phyloP scores from a whole-genome alignment of 345 rosid species.

The Luvunga scandens region DNA sequence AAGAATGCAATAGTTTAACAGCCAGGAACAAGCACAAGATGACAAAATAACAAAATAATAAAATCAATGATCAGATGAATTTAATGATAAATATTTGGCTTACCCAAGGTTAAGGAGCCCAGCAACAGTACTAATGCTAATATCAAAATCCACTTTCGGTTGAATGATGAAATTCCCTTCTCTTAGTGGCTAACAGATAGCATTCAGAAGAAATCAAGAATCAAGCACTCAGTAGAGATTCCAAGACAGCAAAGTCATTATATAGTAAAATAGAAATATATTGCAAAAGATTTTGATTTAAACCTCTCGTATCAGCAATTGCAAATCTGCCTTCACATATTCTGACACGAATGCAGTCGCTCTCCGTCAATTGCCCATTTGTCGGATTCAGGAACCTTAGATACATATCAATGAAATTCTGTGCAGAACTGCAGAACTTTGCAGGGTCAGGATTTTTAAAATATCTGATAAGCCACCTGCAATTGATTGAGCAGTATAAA shows the following conservation, averaged over 20 bases:
- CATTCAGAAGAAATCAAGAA: conserved; percentile 20
- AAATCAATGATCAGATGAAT: conserved; percentile 6
- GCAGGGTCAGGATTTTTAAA: conserved; percentile 69
- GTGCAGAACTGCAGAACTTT: conserved; percentile 87
- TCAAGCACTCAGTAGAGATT: conserved; percentile 11
- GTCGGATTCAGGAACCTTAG: conserved; percentile 79
- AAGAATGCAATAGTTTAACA: neutral
- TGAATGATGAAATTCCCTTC: conserved; percentile 99
- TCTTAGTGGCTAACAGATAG: conserved; percentile 74
- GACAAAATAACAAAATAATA: neutral
- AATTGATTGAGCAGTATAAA: conserved; percentile 13
- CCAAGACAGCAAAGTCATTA: conserved; percentile 18
- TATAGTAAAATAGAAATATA: neutral
- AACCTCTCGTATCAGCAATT: conserved; percentile 93
- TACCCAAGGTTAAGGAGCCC: conserved; percentile 99
- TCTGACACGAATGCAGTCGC: conserved; percentile 97
- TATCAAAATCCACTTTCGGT: conserved; percentile 99
- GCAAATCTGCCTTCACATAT: conserved; percentile 99
- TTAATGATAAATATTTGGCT: conserved; percentile 23
- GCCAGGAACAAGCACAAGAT: neutral
- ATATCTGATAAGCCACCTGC: conserved; percentile 91
- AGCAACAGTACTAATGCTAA: conserved; percentile 92
- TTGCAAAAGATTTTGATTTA: conserved; percentile 19
- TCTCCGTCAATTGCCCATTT: conserved; percentile 80
- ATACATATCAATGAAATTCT: conserved; percentile 91